A percentile compares a stretch with the other conserved stretches of the same genome.
phyloP scores from a whole-genome alignment of 805 yeast genomes.

The Metschnikowia arizonensis region DNA sequence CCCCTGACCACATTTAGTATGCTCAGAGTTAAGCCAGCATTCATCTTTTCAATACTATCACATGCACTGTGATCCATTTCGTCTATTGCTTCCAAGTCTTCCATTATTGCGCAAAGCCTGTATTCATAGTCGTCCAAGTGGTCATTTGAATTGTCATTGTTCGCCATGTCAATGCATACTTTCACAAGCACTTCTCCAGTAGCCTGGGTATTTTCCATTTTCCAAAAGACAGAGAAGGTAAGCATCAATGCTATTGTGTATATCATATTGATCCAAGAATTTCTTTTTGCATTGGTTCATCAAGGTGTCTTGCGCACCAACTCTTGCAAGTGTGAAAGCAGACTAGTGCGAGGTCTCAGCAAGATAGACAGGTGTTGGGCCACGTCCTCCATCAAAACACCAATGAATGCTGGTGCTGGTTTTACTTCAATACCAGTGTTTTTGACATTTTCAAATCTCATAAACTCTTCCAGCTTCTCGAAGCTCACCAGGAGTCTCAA shows the following conservation, averaged over 20 bases:
- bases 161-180: background rate
- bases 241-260: background rate
- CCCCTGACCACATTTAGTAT: background rate
- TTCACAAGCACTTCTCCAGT: background rate
- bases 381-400: background rate
- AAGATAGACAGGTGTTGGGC: background rate
- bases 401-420: background rate
- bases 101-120: background rate
- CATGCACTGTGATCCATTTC: background rate
- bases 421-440: background rate
- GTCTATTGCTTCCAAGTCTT: background rate
- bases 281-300: background rate
- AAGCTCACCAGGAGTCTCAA: background rate
- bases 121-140: background rate
- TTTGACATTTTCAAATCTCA: background rate
- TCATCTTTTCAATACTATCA: background rate
- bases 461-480: background rate
- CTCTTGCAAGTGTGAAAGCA: background rate
- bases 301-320: background rate
- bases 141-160: background rate
- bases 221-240: background rate
- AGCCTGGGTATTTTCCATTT: background rate
- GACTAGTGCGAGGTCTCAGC: background rate
- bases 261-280: background rate
- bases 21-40: background rate